Evolutionary conservation across 345 rosid genomes (phyloP), one percentile per base, ranked within the genome.

Genomic region (Durio zibethinus): DNA sequence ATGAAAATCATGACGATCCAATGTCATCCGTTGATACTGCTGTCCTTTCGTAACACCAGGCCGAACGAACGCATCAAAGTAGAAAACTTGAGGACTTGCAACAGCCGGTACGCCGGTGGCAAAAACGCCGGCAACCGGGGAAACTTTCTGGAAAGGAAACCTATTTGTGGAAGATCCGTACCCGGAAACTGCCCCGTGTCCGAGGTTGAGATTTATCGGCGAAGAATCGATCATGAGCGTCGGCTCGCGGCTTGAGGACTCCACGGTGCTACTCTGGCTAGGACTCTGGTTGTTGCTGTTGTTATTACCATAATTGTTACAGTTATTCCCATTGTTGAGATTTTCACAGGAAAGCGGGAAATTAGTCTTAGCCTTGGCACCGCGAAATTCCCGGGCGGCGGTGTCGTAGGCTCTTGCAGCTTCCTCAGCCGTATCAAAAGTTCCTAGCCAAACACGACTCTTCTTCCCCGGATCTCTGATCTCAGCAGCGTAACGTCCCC

Each of bases 401-500:
- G 81, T 6, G 78, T 92, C 97, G 57, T 93, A 92, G 64, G 98
- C 98, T 38, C 84, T 85, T 15, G 98, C 98, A 2, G 98, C 98
- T 15, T 82, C 92, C 79, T 87, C 90, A 0, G 93, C 86, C 14
- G 97, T 90, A 79, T 93, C 97, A 71, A 89, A 93, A 43, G 98
- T 90, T 2, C 98, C 98, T 10, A 93, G 93, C 98, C 98, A 92
- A 35, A 93, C 93, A 4, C 97, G 91, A 67, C 82, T 80, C 76
- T 87, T 90, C 76, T 89, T 92, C 42, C 82, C 80, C 0, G 98
- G 98, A 84, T 93, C 93, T 80, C 98, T 83, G 68, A 93, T 93
- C 87, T 93, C 98, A 16, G 92, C 97, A 0, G 95, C 94, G 85
- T 90, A 93, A 50, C 95, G 83, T 0, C 98, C 98, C 97, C 95